Percentiles rank a stretch among this genome's conserved stretches.
Evolutionary conservation across 129 eudicot species (phyloP).

Genomic region (Artemisia argyi): DNA sequence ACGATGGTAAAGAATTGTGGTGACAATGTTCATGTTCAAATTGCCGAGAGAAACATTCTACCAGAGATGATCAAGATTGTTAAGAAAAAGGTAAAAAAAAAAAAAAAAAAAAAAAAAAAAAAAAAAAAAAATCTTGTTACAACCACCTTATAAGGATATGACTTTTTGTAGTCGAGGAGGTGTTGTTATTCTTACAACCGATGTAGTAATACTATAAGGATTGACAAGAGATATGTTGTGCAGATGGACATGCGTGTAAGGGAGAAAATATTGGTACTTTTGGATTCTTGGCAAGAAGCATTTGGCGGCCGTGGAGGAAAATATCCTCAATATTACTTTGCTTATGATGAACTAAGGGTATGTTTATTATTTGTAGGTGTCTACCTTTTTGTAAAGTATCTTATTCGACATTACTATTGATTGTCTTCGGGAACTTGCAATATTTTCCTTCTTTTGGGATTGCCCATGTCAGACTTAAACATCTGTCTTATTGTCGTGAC

Average conservation of each 20-base stretch:
- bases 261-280: conserved; percentile 67
- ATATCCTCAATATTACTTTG: conserved; percentile 86
- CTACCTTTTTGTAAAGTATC: background rate
- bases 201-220: background rate
- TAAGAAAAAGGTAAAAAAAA: conserved; percentile 67
- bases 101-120: too few species aligned
- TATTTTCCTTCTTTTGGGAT: background rate
- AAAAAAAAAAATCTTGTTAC: background rate
- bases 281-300: conserved; percentile 93
- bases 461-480: background rate
- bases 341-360: conserved; percentile 90
- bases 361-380: background rate
- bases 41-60: conserved; percentile 70
- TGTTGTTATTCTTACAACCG: too few species aligned
- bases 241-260: conserved; percentile 91
- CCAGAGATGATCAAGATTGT: conserved; percentile 89
- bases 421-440: background rate
- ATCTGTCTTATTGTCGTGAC: background rate
- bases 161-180: background rate
- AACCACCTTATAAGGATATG: background rate
- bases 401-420: background rate
- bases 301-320: conserved; percentile 92
- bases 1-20: conserved; percentile 97
- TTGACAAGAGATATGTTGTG: conserved; percentile 18
- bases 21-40: conserved; percentile 76